These are phyloP conservation scores for Trichoderma sp. DNA, from an alignment of 2,329 filamentous ascomycete species.

Conservation along the genomic window DNA sequence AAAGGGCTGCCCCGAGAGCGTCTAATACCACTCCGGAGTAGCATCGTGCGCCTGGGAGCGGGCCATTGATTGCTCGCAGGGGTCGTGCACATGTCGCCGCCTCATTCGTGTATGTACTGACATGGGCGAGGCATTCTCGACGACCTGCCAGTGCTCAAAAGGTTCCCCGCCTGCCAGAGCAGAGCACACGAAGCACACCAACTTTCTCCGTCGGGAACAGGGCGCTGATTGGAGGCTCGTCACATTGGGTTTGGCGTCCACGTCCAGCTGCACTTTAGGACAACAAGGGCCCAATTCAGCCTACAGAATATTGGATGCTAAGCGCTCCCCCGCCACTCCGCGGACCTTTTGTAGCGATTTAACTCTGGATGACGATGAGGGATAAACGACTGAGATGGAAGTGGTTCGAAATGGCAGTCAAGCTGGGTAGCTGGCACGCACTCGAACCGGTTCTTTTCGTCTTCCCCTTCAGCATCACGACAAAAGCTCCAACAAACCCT, in stretches of 20 bases:
- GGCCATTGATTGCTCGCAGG: constrained; percentile 6
- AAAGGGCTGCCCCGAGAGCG: background rate
- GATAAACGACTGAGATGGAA: background rate
- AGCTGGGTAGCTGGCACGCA: background rate
- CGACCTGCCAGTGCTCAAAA: background rate
- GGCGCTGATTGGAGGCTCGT: constrained; percentile 10
- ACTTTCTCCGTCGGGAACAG: constrained; percentile 2
- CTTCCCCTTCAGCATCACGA: background rate
- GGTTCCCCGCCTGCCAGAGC: background rate
- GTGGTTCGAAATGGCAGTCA: background rate
- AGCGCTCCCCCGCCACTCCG: background rate
- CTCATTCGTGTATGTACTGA: constrained; percentile 12
- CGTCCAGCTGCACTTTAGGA: constrained; percentile 11
- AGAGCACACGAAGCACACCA: background rate
- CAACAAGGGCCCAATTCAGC: constrained; percentile 20
- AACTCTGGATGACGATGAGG: background rate
- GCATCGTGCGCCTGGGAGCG: constrained; percentile 13
- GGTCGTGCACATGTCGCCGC: constrained; percentile 19
- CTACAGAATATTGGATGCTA: constrained; percentile 23
- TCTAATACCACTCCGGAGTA: background rate
- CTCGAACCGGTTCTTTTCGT: background rate
- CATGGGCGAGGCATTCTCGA: constrained; percentile 14
- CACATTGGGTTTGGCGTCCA: background rate
- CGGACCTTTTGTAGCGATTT: constrained; percentile 4
- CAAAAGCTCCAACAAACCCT: background rate